Base-by-base conservation (phyloP, 768 basidiomycete species). In the Suillus luteus region DNA sequence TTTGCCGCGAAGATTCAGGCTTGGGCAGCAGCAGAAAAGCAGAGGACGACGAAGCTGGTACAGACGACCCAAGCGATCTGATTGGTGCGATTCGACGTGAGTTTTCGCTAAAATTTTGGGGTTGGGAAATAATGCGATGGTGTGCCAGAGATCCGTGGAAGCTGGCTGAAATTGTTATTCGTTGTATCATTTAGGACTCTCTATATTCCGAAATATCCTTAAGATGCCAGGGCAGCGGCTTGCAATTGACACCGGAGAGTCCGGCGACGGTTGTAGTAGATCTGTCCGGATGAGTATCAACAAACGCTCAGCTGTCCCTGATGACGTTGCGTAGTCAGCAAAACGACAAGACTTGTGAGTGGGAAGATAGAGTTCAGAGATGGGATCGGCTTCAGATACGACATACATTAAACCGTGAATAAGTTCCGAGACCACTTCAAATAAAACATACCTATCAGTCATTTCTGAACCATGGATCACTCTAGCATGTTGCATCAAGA, bases 1-100 rank as follows among this genome's bases (percentile, higher is more conserved):
- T 66, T 64, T 58, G 24, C 57, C 40, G 57, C 57, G 41, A 58
- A 58, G 57, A 58, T 41, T 58, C 24, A 65, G 66, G 60, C 66
- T 74, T 66, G 74, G 33, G 73, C 73, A 74, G 65, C 66, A 51
- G 65, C 58, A 66, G 68, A 62, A 62, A 71, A 63, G 63, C 61
- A 66, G 71, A 72, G 69, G 57, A 66, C 55, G 62, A 65, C 62
- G 43, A 65, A 65, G 60, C 70, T 44, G 67, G 57, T 19, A 38
- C 31, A 19, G 57, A 41, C 40, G 57, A 19, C 24, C 38, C 57
- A 58, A 27, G 57, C 6, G 3, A 58, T 58, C 12, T 58, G 57
- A 58, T 58, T 58, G 57, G 57, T 58, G 40, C 57, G 57, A 58
- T 58, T 58, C 40, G 12, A 58, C 57, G 40, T 58, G 57, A 40